Conservation (phyloP, 148 eudicot species). For the Linanthus parryae region DNA sequence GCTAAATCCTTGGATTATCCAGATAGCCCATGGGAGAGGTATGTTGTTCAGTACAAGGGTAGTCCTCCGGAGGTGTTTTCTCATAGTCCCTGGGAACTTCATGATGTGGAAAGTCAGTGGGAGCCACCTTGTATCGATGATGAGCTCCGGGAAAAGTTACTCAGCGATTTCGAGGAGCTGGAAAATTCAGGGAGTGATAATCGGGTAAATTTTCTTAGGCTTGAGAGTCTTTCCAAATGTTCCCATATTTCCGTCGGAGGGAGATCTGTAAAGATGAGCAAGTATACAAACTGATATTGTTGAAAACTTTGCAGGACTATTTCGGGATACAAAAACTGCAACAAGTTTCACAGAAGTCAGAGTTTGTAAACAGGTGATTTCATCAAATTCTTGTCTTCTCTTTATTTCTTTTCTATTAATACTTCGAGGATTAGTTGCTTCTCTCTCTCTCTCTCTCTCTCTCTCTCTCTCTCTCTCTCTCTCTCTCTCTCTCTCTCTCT, state of each 20-base stretch:
- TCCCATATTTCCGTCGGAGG: background rate
- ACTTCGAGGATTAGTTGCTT: no score
- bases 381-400: no score
- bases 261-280: background rate
- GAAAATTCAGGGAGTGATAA: slow-evolving; percentile 49
- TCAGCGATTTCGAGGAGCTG: slow-evolving; percentile 48
- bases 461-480: no score
- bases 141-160: slow-evolving; percentile 40
- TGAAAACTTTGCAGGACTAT: slow-evolving; percentile 49
- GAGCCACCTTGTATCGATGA: slow-evolving; percentile 77
- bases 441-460: no score
- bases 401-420: no score
- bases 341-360: slow-evolving; percentile 65
- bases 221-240: no score
- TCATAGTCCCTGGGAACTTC: slow-evolving; percentile 98
- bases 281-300: background rate
- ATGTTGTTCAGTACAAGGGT: slow-evolving; percentile 58
- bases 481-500: no score
- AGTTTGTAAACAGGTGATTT: slow-evolving; percentile 65
- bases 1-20: slow-evolving; percentile 75
- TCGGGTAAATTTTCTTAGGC: slow-evolving; percentile 37
- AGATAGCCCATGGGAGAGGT: slow-evolving; percentile 96
- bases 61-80: slow-evolving; percentile 58
- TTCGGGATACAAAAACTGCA: slow-evolving; percentile 72
- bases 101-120: slow-evolving; percentile 64